phyloP scores from a whole-genome alignment of 192 early-diverging fungal species.

The Umbelopsis sp. region DNA sequence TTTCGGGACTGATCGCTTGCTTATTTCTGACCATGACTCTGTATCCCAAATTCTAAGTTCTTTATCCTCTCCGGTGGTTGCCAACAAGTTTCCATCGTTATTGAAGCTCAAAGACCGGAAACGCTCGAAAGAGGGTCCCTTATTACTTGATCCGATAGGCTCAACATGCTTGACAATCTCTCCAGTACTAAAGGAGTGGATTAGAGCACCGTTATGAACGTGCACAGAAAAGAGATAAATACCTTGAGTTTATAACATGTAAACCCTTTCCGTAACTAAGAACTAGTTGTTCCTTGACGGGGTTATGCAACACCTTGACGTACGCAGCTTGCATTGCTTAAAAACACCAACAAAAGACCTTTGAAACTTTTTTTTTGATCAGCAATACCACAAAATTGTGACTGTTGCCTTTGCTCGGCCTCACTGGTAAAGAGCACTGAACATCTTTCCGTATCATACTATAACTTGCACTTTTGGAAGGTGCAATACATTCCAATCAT shows the following conservation, averaged over 20 bases:
- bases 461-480: too few species aligned
- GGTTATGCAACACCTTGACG: conserved; percentile 49
- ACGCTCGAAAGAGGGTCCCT: conserved; percentile 38
- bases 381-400: conserved; percentile 1
- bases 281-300: conserved; percentile 46
- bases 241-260: conserved; percentile 55
- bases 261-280: conserved; percentile 56
- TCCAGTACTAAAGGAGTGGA: conserved; percentile 24
- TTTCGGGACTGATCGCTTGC: conserved; percentile 61
- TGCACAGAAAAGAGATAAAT: neutral
- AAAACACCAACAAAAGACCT: neutral
- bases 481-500: too few species aligned
- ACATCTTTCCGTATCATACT: too few species aligned
- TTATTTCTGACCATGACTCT: conserved; percentile 55
- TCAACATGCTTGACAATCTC: conserved; percentile 32
- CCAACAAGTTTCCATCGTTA: conserved; percentile 58
- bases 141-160: conserved; percentile 31
- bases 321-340: conserved; percentile 35
- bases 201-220: neutral
- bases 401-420: neutral
- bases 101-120: conserved; percentile 60
- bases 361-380: neutral
- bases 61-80: conserved; percentile 70
- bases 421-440: too few species aligned
- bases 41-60: conserved; percentile 68